Base-by-base conservation (phyloP, 2,329 filamentous ascomycete species). In the Amylocarpus encephaloides region DNA sequence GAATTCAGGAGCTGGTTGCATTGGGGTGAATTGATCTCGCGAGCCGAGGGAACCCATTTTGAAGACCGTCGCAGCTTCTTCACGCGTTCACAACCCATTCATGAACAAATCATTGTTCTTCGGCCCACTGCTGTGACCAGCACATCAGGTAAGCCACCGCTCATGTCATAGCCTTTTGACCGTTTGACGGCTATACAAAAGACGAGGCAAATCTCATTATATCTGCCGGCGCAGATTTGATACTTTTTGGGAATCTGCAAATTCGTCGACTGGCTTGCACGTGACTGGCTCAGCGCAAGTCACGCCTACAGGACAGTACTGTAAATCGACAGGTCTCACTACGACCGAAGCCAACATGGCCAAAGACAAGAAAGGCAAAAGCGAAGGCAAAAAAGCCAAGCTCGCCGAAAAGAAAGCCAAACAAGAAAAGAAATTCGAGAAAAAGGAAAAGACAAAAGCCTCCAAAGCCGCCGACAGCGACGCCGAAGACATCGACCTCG, bases 401-500 rank as follows among this genome's bases (percentile, higher is more conserved):
- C 68, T 74, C 62, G 75, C 79, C 22, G 80, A 83, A 62, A 85
- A 85, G 68, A 82, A 82, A 59, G 73, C 76, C 57, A 95, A 95
- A 71, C 87, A 93, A 68, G 85, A 86, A 65, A 93, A 87, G 69
- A 95, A 95, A 67, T 85, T 85, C 26, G 89, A 93, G 63, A 95
- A 94, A 68, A 94, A 90, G 69, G 75, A 79, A 61, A 90, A 91
- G 62, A 72, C 67, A 46, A 87, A 86, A 68, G 74, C 75, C 12
- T 80, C 87, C 59, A 83, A 88, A 67, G 67, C 76, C 48, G 85
- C 86, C 26, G 91, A 91, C 67, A 92, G 88, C 65, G 92, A 96
- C 66, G 88, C 79, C 43, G 92, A 97, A 67, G 91, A 96, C 61
- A 83, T 93, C 12, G 93, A 97, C 69, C 79, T 98, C 34, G 93